phyloP scores from a whole-genome alignment of 176 grass and related monocot genomes.

The Luzula sylvatica region DNA sequence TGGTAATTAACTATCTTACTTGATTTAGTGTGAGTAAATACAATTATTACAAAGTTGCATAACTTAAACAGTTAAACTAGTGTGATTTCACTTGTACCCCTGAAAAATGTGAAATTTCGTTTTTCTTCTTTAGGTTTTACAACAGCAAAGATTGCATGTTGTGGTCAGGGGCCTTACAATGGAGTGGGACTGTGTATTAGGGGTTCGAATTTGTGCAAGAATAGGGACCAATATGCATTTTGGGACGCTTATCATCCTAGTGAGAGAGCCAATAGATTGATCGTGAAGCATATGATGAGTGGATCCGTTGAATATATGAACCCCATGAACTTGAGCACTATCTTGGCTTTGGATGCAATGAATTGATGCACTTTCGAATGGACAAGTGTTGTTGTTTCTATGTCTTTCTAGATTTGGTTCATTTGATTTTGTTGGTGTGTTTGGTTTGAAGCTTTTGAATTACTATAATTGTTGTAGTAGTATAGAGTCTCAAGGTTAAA shows the following conservation, averaged over 20 bases:
- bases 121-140: conserved; percentile 40
- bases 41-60: no score
- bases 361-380: not conserved
- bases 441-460: not conserved
- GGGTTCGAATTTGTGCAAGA: conserved; percentile 67
- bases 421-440: not conserved
- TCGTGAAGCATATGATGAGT: conserved; percentile 70
- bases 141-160: conserved; percentile 79
- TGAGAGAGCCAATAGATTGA: conserved; percentile 81
- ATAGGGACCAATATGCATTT: conserved; percentile 62
- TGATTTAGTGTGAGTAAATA: no score
- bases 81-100: not conserved
- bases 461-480: no score
- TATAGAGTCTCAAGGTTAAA: no score
- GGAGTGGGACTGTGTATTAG: conserved; percentile 67
- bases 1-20: conserved; percentile 29
- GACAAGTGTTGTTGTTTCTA: not conserved
- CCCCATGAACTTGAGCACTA: conserved; percentile 95
- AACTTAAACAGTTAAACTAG: not conserved
- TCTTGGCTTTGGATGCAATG: conserved; percentile 61
- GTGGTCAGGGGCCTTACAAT: conserved; percentile 88
- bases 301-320: conserved; percentile 70
- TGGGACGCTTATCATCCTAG: conserved; percentile 87
- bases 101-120: not conserved
- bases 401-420: not conserved